Base-by-base conservation (phyloP, 139 green algal species). In the Coccomyxa sp. region DNA sequence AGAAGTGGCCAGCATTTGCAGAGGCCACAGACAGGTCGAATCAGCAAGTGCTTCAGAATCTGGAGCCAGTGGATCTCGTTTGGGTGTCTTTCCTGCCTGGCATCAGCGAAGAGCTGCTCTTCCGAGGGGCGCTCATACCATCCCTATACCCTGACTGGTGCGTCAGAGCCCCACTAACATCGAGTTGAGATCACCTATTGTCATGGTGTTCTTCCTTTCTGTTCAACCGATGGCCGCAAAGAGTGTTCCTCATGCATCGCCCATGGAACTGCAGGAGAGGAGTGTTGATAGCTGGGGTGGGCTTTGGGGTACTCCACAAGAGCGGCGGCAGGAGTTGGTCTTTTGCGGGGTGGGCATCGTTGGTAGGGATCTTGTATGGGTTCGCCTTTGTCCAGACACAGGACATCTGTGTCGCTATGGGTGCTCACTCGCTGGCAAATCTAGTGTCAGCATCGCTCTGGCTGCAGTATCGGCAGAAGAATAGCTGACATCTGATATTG, bases 271-370 rank as follows among this genome's bases (percentile, higher is more conserved):
- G 81, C 84, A 87, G 89, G 88, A 83, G 93, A 13, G 94, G 94
- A 25, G 93, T 89, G 66, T n/a, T 92, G 0, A 60, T 95, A 0
- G 86, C 93, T 13, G 94, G 89, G 13, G 83, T 81, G 0, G 81
- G 92, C 4, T 97, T 97, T 88, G 94, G 94, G 0, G 81, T 86
- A 76, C 85, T 97, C 82, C 94, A 97, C 84, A 90, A 92, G 77
- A 92, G 77, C 81, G 94, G 94, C 21, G 94, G 94, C 17, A 85
- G 94, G 57, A 97, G 95, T 80, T 80, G 80, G 13, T 88, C 89
- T 0, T 97, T 97, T 89, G 93, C 92, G 51, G 86, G 82, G 1
- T 97, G 94, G 94, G 94, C 94, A 13, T 80, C 76, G 0, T 84
- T 79, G 0, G 93, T 97, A 10, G 94, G 94, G 0, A 81, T 58